A percentile compares a stretch with the other conserved stretches of the same genome.
phyloP scores from a whole-genome alignment of 2,329 filamentous ascomycete genomes.

The Ilyonectria destructans region DNA sequence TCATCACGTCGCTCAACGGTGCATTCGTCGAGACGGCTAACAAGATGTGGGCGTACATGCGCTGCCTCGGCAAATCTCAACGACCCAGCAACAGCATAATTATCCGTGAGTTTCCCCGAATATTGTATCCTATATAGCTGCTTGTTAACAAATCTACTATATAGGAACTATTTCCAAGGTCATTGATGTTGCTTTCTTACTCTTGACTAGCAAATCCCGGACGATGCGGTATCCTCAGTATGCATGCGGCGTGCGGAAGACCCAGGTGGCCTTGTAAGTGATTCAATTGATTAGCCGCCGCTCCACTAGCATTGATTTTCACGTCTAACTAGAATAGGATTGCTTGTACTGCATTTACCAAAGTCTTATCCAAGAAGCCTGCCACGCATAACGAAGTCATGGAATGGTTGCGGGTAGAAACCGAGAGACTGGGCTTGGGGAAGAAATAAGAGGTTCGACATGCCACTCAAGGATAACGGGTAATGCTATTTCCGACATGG shows the following conservation, averaged over 20 bases:
- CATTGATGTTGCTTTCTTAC: slow-evolving; percentile 74
- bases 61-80: slow-evolving; percentile 70
- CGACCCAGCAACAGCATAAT: slow-evolving; percentile 75
- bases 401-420: slow-evolving; percentile 75
- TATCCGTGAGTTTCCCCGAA: slow-evolving; percentile 66
- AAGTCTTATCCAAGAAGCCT: slow-evolving; percentile 81
- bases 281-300: neutral
- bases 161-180: slow-evolving; percentile 77
- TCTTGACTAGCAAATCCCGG: slow-evolving; percentile 73
- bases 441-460: slow-evolving; percentile 10
- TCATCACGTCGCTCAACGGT: slow-evolving; percentile 82
- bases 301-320: neutral
- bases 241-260: slow-evolving; percentile 72
- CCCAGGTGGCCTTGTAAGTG: slow-evolving; percentile 75
- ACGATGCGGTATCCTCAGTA: slow-evolving; percentile 66
- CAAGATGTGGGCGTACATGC: slow-evolving; percentile 78
- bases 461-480: neutral
- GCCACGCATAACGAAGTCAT: slow-evolving; percentile 77
- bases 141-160: slow-evolving; percentile 18
- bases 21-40: slow-evolving; percentile 84
- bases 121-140: neutral
- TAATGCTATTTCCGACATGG: neutral
- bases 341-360: slow-evolving; percentile 78
- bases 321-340: slow-evolving; percentile 64
- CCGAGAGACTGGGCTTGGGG: slow-evolving; percentile 53